These are phyloP conservation scores for Aureobasidium sp. DNA, from an alignment of 2,329 filamentous ascomycete genomes.

Conservation along the genomic window DNA sequence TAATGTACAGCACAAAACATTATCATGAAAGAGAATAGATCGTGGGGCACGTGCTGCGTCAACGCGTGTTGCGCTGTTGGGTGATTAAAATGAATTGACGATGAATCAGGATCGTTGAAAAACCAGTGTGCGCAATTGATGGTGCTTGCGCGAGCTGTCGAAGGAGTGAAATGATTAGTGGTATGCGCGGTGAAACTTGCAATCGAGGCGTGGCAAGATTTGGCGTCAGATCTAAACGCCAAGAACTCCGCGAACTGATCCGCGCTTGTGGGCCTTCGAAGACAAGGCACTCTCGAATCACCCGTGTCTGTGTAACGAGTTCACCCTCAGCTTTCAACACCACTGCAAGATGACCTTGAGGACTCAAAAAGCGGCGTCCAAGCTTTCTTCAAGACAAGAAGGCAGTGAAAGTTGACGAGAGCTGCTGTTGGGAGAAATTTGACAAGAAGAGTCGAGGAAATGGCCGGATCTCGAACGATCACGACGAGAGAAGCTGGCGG, in stretches of 20 bases:
- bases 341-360: not conserved
- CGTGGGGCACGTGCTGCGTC: slow-evolving; percentile 6
- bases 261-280: slow-evolving; percentile 6
- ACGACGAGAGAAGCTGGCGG: not conserved
- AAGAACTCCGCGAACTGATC: slow-evolving; percentile 1
- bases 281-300: slow-evolving; percentile 12
- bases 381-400: not conserved
- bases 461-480: slow-evolving; percentile 9
- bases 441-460: not conserved
- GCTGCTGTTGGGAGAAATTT: not conserved
- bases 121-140: not conserved
- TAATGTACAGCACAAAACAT: slow-evolving; percentile 8
- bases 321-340: slow-evolving; percentile 1
- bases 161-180: slow-evolving; percentile 2
- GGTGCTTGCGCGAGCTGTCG: not conserved
- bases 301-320: slow-evolving; percentile 9
- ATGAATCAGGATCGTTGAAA: not conserved
- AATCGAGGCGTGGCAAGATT: slow-evolving; percentile 11
- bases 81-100: not conserved
- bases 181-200: slow-evolving; percentile 7
- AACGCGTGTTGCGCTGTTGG: not conserved
- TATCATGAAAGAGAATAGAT: slow-evolving; percentile 5
- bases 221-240: slow-evolving; percentile 11
- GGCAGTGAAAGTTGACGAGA: not conserved
- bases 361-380: not conserved